Evolutionary conservation across 176 grass and related monocot species (phyloP).

Genomic region (Rhynchospora breviuscula): DNA sequence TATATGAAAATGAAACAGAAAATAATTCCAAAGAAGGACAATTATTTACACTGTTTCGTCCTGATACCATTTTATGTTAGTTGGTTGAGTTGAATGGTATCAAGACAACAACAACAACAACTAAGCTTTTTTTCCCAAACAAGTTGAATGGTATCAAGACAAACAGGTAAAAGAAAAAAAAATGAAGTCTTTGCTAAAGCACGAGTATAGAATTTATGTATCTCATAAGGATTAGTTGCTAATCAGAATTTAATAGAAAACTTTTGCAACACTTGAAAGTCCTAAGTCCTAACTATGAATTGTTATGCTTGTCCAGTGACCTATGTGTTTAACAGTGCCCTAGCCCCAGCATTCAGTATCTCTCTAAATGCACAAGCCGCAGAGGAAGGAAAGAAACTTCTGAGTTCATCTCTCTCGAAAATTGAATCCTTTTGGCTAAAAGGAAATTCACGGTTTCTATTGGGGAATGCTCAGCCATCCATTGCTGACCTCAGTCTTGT

Average conservation of each 20-base stretch:
- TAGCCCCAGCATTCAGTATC: slow-evolving; percentile 57
- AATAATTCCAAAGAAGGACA: not conserved
- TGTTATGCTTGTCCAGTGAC: slow-evolving; percentile 31
- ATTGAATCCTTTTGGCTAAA: slow-evolving; percentile 71
- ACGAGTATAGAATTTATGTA: not conserved
- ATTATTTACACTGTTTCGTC: not conserved
- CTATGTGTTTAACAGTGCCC: slow-evolving; percentile 36
- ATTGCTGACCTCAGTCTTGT: slow-evolving; percentile 87
- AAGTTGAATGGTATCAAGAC: too few relatives aligned
- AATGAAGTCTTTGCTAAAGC: not conserved
- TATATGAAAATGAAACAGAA: not conserved
- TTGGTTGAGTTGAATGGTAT: not conserved
- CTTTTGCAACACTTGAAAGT: not conserved
- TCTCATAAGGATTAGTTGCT: not conserved
- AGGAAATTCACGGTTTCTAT: slow-evolving; percentile 59
- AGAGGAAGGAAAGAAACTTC: slow-evolving; percentile 53
- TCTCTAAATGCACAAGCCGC: slow-evolving; percentile 43
- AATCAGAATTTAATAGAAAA: not conserved
- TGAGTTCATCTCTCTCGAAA: slow-evolving; percentile 37
- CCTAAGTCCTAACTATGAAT: not conserved
- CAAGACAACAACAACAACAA: too few relatives aligned
- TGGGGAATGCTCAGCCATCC: slow-evolving; percentile 55
- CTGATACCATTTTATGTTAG: not conserved
- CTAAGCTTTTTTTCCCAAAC: too few relatives aligned
- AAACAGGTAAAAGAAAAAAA: not conserved